Base-by-base conservation (phyloP, 2,329 filamentous ascomycete species). In the Exophiala xenobiotica region DNA sequence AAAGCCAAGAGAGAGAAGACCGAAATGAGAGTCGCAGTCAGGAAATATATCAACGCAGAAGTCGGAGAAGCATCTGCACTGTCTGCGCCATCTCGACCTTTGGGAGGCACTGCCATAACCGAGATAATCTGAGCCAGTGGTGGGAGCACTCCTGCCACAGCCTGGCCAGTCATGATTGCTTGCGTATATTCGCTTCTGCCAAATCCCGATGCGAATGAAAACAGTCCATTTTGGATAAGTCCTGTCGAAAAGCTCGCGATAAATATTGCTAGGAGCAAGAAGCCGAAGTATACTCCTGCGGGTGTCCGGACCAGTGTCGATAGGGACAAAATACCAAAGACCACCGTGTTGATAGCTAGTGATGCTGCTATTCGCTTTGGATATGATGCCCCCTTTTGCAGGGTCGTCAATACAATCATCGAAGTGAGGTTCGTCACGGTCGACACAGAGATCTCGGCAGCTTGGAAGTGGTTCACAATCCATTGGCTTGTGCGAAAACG, bases 81-180 rank as follows among this genome's bases (percentile, higher is more conserved):
- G 41, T 63, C 62, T 41, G 54, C 47, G 57, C 67, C 53, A 18
- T 68, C 63, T 20, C 72, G 64, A 51, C 75, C 68, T 41, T 68
- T 65, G 18, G 72, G 65, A 0, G 81, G 74, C 1, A 89, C 76
- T 26, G 82, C 79, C 8, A 96, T 76, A 9, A 95, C 90, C 1
- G 88, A 87, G 38, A 88, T 68, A 60, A 97, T 92, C 69, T 97
- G 91, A 1, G 90, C 88, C 41, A 95, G 77, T 41, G 88, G 86
- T 0, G 93, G 93, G 3, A 97, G 74, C 7, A 99, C 91, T 23
- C 93, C 93, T 0, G 93, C 91, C 3, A 99, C 78, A 24, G 86
- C 92, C 70, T 99, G 93, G 1, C 93, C 93, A 2, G 86, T 85
- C 91, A 99, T 97, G 69, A 97, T 90, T 19, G 87, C 92, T 70